These are phyloP conservation scores for Aspergillus viridinutans DNA, from an alignment of 2,329 filamentous ascomycete species.

Conservation along the genomic window DNA sequence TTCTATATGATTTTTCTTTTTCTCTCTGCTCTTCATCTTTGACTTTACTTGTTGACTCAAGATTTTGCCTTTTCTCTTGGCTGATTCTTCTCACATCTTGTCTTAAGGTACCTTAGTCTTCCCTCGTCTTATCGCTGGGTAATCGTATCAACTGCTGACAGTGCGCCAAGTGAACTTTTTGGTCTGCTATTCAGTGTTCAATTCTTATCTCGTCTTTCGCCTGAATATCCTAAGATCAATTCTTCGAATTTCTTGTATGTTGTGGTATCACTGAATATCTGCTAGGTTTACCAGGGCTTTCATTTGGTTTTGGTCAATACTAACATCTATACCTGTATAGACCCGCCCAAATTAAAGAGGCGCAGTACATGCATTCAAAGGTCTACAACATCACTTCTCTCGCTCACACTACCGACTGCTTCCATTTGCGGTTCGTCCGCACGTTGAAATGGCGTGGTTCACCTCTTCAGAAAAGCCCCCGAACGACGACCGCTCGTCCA, in stretches of 20 bases:
- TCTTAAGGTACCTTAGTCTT: too few relatives aligned
- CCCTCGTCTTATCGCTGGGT: neutral
- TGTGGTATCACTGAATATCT: slow-evolving; percentile 1
- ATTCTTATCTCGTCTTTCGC: neutral
- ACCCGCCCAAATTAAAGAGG: slow-evolving; percentile 1
- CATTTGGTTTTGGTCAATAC: neutral
- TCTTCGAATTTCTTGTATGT: slow-evolving; percentile 7
- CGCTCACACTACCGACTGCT: slow-evolving; percentile 26
- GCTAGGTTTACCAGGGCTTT: neutral
- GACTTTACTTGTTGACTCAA: neutral
- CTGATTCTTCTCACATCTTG: neutral
- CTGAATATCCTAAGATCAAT: neutral
- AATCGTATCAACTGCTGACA: neutral
- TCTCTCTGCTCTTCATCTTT: slow-evolving; percentile 9
- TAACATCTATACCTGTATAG: neutral
- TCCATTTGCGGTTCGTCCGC: slow-evolving; percentile 33
- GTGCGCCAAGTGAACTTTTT: neutral
- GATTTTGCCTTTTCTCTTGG: slow-evolving; percentile 4
- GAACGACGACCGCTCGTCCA: slow-evolving; percentile 16
- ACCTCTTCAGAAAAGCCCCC: slow-evolving; percentile 15
- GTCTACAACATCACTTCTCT: slow-evolving; percentile 18
- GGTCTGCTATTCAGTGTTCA: neutral
- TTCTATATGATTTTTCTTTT: neutral
- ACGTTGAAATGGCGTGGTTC: slow-evolving; percentile 38
- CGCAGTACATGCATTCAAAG: slow-evolving; percentile 34